Base-by-base conservation (phyloP, 2,329 filamentous ascomycete species). In the Aspergillus sp. region DNA sequence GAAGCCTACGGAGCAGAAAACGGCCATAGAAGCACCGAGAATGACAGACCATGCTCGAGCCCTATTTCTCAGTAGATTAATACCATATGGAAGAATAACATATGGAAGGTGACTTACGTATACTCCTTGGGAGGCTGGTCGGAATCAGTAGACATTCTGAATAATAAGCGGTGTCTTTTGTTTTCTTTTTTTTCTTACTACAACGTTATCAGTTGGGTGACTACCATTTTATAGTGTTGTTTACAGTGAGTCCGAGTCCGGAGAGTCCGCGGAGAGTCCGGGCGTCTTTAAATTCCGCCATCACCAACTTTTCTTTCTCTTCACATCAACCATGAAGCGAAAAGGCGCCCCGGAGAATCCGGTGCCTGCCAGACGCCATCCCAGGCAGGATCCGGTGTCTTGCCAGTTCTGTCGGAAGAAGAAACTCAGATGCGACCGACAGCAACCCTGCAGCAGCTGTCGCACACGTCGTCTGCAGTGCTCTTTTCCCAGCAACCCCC, bases 341-440 rank as follows among this genome's bases (percentile, higher is more conserved):
- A 67, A 61, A 49, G 14, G 47, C 2, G 21, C 23, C 3, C 7
- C 52, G 2, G 50, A 58, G 4, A 11, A 23, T 2, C 2, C 24
- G 8, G 49, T 62, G 2, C 6, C 39, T 4, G 56, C 53, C n/a
- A 70, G 67, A 49, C 63, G 62, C 6, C 41, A 57, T 23, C 60
- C 62, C 8, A 52, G 73, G 43, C 73, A 76, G 58, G 72, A 75
- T 15, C 75, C 75, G 0, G 73, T 77, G 1, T 77, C 75, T 0
- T 77, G 75, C 49, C 69, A 71, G 12, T 74, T 68, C 8, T 77
- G 75, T 52, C 68, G 74, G 3, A 64, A 66, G 60, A 73, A 74
- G 62, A 76, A 83, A 75, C 79, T 84, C 39, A 84, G 82, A 72
- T 84, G 82, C 66, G 79, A 83, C 64, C 78, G 81, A 3, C 76